Conservation (phyloP, 2,329 filamentous ascomycete genomes). For the Phyllosticta citrichinensis region DNA sequence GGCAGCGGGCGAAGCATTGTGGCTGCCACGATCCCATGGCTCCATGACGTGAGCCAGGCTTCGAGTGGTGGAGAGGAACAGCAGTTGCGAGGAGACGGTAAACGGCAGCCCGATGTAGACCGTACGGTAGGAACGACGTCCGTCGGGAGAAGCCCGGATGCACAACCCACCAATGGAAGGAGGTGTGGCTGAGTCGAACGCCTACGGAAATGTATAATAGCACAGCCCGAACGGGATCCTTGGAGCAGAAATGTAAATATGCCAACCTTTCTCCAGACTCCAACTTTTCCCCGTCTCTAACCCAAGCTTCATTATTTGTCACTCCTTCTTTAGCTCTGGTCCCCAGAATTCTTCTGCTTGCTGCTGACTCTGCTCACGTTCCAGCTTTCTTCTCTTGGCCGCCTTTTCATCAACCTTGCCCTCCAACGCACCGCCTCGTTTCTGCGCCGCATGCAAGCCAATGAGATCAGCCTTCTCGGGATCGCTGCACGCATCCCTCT, state of each 20-base stretch:
- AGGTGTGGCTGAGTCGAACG: too few species aligned
- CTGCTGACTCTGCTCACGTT: conserved; percentile 34
- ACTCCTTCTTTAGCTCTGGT: conserved; percentile 18
- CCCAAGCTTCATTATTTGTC: not conserved
- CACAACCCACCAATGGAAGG: not conserved
- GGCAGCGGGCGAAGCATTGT: not conserved
- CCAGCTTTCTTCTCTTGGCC: conserved; percentile 35
- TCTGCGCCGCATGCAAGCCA: conserved; percentile 54
- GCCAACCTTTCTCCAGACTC: not conserved
- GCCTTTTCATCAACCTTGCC: conserved; percentile 31
- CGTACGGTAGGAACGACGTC: not conserved
- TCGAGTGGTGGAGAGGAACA: not conserved
- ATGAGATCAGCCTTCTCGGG: conserved; percentile 65
- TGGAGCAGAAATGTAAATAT: not conserved
- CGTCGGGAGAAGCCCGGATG: not conserved
- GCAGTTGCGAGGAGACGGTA: not conserved
- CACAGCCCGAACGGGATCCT: not conserved
- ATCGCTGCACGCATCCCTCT: conserved; percentile 63
- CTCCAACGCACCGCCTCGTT: conserved; percentile 23
- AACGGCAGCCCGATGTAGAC: not conserved
- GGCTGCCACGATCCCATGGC: not conserved
- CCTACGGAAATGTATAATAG: not conserved
- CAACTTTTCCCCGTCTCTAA: not conserved
- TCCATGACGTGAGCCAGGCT: not conserved
- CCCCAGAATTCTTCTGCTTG: conserved; percentile 39